Evolutionary conservation across 139 green algal species (phyloP).

Genomic region (Chlamydomonas eustigma): DNA sequence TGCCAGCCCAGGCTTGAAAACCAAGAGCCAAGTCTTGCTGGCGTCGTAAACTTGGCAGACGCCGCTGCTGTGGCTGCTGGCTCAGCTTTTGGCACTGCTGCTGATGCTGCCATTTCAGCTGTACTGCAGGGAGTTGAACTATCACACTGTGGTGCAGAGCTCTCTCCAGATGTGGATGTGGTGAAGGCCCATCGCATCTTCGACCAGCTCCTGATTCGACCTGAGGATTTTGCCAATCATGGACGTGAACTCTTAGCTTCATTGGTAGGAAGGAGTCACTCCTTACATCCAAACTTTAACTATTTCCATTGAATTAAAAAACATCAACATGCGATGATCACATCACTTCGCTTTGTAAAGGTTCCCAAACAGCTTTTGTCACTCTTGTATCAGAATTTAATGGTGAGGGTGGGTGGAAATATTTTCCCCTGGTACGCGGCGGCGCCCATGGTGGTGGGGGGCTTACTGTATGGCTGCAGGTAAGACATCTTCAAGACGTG

Average conservation of each 20-base stretch:
- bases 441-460: slow-evolving; percentile 48
- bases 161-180: slow-evolving; percentile 37
- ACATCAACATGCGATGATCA: too few relatives aligned
- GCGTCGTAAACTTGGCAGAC: too few relatives aligned
- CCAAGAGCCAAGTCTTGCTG: too few relatives aligned
- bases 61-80: too few relatives aligned
- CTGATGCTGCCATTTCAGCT: neutral
- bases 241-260: neutral
- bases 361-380: too few relatives aligned
- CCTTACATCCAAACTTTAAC: too few relatives aligned
- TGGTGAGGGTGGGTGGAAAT: slow-evolving; percentile 37
- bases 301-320: too few relatives aligned
- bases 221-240: slow-evolving; percentile 19
- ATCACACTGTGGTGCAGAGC: slow-evolving; percentile 53
- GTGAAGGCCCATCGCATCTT: slow-evolving; percentile 41
- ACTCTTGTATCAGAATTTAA: slow-evolving; percentile 27
- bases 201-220: slow-evolving; percentile 28
- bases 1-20: too few relatives aligned
- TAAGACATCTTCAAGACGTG: too few relatives aligned
- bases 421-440: slow-evolving; percentile 52
- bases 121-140: slow-evolving; percentile 44
- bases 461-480: slow-evolving; percentile 44
- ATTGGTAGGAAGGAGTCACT: too few relatives aligned
- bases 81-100: slow-evolving; percentile 1
- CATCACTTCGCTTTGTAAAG: too few relatives aligned